Evolutionary conservation across 2,329 filamentous ascomycete species (phyloP).

Genomic region (Fusarium beomiforme): DNA sequence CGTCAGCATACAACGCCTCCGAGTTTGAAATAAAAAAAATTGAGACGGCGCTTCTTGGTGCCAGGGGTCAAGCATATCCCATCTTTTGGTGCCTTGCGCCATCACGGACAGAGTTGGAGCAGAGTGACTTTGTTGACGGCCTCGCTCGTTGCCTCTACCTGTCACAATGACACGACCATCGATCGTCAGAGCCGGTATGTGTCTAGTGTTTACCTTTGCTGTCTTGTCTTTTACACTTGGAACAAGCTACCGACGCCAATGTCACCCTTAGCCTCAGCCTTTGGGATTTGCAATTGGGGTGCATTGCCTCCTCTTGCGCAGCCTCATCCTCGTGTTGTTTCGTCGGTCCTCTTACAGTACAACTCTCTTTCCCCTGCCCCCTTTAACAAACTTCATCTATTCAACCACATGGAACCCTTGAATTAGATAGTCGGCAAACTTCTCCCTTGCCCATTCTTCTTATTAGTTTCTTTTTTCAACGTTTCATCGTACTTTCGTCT

Average conservation of each 20-base stretch:
- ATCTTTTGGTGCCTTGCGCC: slow-evolving; percentile 29
- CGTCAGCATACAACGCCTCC: slow-evolving; percentile 15
- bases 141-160: slow-evolving; percentile 22
- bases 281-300: slow-evolving; percentile 9
- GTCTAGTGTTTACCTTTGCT: slow-evolving; percentile 10
- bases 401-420: slow-evolving; percentile 22
- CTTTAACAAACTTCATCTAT: slow-evolving; percentile 26
- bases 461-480: slow-evolving; percentile 22
- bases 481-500: slow-evolving; percentile 35
- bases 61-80: slow-evolving; percentile 30
- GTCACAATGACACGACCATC: slow-evolving; percentile 67
- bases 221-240: slow-evolving; percentile 15
- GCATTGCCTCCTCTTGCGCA: slow-evolving; percentile 23
- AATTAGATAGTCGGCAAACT: slow-evolving; percentile 11
- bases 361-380: slow-evolving; percentile 20
- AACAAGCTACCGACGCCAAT: slow-evolving; percentile 2
- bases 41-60: slow-evolving; percentile 20
- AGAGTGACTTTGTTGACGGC: slow-evolving; percentile 31
- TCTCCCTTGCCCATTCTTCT: slow-evolving; percentile 30
- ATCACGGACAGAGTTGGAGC: slow-evolving; percentile 18
- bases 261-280: slow-evolving; percentile 12
- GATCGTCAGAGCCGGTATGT: slow-evolving; percentile 70
- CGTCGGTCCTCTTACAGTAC: slow-evolving; percentile 15
- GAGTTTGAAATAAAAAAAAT: slow-evolving; percentile 7
- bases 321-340: slow-evolving; percentile 24